Evolutionary conservation across 495 filamentous ascomycete species (phyloP), one percentile per base, ranked within the genome.

Genomic region (Aspergillus olivimuriae): DNA sequence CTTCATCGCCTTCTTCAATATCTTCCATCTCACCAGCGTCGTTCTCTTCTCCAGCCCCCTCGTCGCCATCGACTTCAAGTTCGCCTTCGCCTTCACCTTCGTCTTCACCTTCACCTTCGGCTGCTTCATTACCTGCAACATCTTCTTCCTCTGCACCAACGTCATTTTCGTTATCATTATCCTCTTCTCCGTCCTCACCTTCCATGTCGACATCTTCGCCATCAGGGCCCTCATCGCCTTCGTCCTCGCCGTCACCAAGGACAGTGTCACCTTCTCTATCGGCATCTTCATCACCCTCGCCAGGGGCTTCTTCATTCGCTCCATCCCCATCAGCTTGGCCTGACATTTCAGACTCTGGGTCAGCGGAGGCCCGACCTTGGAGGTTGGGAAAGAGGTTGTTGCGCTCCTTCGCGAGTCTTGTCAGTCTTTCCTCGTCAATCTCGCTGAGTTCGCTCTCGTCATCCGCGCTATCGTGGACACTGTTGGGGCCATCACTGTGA

Each of bases 391-490:
- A 76, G 42, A 61, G 42, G 15, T 51, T 34, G 7, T 63, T 66
- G 1, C 46, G 47, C 23, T 70, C 61, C 2, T 34, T 44, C 6
- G 61, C 55, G 20, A 63, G 51, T 40, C 62, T 72, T 33, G 77
- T 69, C 3, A 75, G 72, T 24, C 61, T 58, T 47, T 64, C 66
- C 19, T 76, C 74, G 23, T 78, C 74, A 4, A 82, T 73, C 41
- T 90, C 86, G 41, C 82, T 88, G 6, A 89, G 63, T 46, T 89
- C 86, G 56, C 83, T 89, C 62, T 90, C 86, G 45, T 88, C 85
- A 49, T 89, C 86, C 0, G 82, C 86, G 39, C 77, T 83, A 43
- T 88, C 86, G 46, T 86, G 82, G 11, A 85, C 57, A 51, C 79
- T 86, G 11, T 77, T 73, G 0, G 78, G 73, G 4, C 68, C 70